Base-by-base conservation (phyloP, 257 asterid genomes). In the Solanum appendiculatum region DNA sequence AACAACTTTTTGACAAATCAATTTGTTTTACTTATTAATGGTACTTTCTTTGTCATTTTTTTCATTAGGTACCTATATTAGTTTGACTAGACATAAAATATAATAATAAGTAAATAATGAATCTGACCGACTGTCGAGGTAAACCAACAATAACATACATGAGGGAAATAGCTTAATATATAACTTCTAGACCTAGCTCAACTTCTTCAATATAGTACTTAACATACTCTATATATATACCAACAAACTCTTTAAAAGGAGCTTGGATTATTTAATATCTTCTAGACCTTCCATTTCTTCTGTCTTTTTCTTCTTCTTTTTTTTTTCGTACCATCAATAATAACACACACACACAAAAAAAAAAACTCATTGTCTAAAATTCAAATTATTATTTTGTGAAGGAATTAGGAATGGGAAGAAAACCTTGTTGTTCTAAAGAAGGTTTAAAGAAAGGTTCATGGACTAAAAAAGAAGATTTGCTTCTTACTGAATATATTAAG, bases 391-490 rank as follows among this genome's bases (percentile, higher is more conserved):
- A 2, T 13, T 66, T 66, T 13, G 23, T 66, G 74, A 66, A 29
- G 21, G 21, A 27, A 27, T 27, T 27, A 29, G 74, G 5, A n/a
- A 42, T 42, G 84, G 84, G 63, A 77, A 77, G 84, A 77, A 77
- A 77, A 77, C 37, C 84, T 3, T 77, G 84, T 42, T 77, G 84
- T 77, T n/a, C 36, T 42, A 42, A 77, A 42, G 84, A 77, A 77
- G 84, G 84, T 77, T 25, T 77, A 31, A 77, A 27, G 7, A 77
- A 77, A 77, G 84, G 84, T 7, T 9, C 63, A 77, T 77, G 83
- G 83, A n/a, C 56, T 75, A 4, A 29, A 39, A 13, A 75, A 39
- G 83, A 75, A 40, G 83, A 75, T 75, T 12, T 23, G 12, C 34
- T 75, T 23, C 83, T 75, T 39, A 75, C n/a, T 75, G 20, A 75